Evolutionary conservation across 2,329 filamentous ascomycete genomes (phyloP).

Genomic region (Talaromyces sp.): DNA sequence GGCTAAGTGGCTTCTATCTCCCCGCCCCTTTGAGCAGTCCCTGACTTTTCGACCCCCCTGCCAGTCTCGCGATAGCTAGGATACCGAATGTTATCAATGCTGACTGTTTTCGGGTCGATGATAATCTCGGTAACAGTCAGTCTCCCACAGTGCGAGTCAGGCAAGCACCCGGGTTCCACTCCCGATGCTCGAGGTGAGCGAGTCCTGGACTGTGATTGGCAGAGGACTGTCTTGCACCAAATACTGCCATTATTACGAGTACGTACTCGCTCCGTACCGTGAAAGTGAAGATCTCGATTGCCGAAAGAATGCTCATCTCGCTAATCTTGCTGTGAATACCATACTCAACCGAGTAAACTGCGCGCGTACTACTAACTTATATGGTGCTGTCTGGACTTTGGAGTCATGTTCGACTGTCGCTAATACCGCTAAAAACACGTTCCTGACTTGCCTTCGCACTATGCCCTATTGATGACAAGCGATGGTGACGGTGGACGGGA

Average conservation of each 20-base stretch:
- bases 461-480: slow-evolving; percentile 12
- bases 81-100: background rate
- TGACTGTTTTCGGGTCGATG: background rate
- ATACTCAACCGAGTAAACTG: background rate
- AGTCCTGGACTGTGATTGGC: background rate
- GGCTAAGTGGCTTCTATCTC: background rate
- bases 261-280: background rate
- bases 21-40: background rate
- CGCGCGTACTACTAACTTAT: too few relatives aligned
- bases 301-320: background rate
- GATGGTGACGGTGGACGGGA: slow-evolving; percentile 6
- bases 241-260: background rate
- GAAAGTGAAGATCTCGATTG: background rate
- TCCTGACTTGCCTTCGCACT: slow-evolving; percentile 20
- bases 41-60: background rate
- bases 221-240: background rate
- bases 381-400: too few relatives aligned
- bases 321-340: background rate
- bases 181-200: background rate
- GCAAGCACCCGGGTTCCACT: background rate
- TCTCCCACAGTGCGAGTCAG: slow-evolving; percentile 1
- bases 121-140: background rate
- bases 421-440: slow-evolving; percentile 16
- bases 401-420: background rate
- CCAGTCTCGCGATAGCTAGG: background rate